phyloP scores from a whole-genome alignment of 2,329 filamentous ascomycete genomes.

The Sporothrix humicola region DNA sequence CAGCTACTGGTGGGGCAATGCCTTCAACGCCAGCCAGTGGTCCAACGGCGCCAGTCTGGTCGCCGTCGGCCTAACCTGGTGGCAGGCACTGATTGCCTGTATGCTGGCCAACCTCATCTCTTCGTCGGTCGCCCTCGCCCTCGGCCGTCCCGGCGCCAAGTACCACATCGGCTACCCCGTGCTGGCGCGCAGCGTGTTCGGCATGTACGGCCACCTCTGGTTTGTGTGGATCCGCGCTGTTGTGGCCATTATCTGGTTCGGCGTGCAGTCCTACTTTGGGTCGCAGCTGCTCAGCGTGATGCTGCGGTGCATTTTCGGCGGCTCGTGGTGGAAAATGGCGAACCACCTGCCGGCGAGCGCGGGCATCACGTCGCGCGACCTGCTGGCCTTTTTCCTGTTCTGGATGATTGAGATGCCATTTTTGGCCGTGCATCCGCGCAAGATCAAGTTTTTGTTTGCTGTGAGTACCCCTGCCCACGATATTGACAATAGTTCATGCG shows the following conservation, averaged over 20 bases:
- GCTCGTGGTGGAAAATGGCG: constrained; percentile 46
- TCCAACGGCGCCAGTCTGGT: constrained; percentile 33
- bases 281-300: constrained; percentile 36
- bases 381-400: constrained; percentile 46
- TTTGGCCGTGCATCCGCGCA: constrained; percentile 51
- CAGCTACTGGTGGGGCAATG: constrained; percentile 36
- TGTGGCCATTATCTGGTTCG: constrained; percentile 35
- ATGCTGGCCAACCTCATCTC: constrained; percentile 31
- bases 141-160: constrained; percentile 32
- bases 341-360: constrained; percentile 44
- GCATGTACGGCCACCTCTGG: constrained; percentile 34
- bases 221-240: constrained; percentile 32
- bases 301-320: constrained; percentile 45
- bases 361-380: constrained; percentile 46
- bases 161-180: constrained; percentile 37
- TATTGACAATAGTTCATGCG: too few species aligned
- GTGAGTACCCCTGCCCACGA: not conserved
- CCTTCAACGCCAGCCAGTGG: constrained; percentile 36
- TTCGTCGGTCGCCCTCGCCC: constrained; percentile 22
- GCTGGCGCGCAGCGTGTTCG: constrained; percentile 33
- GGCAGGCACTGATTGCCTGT: constrained; percentile 31
- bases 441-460: constrained; percentile 45
- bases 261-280: constrained; percentile 36
- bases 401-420: constrained; percentile 50
- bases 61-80: constrained; percentile 35